phyloP scores from a whole-genome alignment of 352 stramenopile genomes.

The Thalassiosira hispida region DNA sequence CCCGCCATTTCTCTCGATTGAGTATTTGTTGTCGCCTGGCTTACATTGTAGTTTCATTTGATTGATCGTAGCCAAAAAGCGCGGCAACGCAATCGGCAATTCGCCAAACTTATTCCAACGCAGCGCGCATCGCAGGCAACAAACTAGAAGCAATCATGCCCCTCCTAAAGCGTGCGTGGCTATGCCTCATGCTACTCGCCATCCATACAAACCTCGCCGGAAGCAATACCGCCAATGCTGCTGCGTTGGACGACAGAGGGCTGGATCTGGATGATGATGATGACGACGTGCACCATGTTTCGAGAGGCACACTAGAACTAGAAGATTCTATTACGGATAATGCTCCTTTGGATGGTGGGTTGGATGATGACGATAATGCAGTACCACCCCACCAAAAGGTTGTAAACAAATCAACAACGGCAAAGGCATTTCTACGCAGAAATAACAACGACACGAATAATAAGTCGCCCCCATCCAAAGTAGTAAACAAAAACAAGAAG shows the following conservation, averaged over 20 bases:
- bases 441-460: too few relatives aligned
- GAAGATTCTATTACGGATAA: too few relatives aligned
- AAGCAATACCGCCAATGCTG: background rate
- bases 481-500: conserved; percentile 26
- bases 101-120: too few relatives aligned
- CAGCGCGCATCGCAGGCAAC: too few relatives aligned
- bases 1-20: too few relatives aligned
- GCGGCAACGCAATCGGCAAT: too few relatives aligned
- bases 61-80: too few relatives aligned
- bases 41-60: too few relatives aligned
- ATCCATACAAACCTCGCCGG: background rate
- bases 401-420: background rate
- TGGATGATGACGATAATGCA: background rate
- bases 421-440: conserved; percentile 4
- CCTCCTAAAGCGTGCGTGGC: background rate
- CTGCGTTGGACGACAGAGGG: too few relatives aligned
- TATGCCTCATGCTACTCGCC: background rate
- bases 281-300: background rate
- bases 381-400: background rate
- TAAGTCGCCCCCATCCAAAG: too few relatives aligned
- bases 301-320: background rate
- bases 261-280: background rate
- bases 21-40: too few relatives aligned
- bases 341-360: background rate
- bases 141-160: conserved; percentile 2